Conservation (phyloP, 1,284 basidiomycete genomes). For the Cryptococcus sp. region DNA sequence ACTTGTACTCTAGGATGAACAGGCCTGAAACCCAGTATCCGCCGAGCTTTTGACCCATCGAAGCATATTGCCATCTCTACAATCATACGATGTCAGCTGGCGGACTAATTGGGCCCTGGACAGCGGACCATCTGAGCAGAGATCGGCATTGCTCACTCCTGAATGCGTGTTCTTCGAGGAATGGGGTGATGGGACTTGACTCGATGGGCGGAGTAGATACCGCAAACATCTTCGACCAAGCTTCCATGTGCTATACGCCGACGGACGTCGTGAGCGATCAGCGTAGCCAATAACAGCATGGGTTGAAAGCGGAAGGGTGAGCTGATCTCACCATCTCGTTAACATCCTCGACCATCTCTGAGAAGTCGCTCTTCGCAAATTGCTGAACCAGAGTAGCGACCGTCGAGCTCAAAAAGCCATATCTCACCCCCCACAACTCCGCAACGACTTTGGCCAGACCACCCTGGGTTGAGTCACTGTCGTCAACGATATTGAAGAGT, state of each 20-base stretch:
- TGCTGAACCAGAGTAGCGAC: constrained; percentile 60
- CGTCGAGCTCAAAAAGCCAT: constrained; percentile 77
- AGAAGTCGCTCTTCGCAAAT: constrained; percentile 57
- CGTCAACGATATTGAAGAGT: constrained; percentile 82
- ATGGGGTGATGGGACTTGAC: constrained; percentile 75
- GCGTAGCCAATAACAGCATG: too few relatives aligned
- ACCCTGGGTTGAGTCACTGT: constrained; percentile 72
- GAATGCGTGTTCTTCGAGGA: constrained; percentile 70
- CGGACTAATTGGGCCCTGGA: too few relatives aligned
- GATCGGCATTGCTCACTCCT: constrained; percentile 32
- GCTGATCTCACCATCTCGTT: constrained; percentile 64
- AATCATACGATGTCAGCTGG: background rate
- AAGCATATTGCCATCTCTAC: constrained; percentile 59
- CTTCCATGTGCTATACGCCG: constrained; percentile 63
- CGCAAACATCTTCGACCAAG: constrained; percentile 80
- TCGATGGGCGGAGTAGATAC: constrained; percentile 71
- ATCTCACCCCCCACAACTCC: constrained; percentile 76
- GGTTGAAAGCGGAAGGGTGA: background rate
- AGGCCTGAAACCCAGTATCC: constrained; percentile 68
- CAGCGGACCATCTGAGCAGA: background rate
- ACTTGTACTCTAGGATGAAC: constrained; percentile 58
- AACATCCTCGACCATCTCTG: constrained; percentile 78
- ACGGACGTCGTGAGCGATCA: background rate
- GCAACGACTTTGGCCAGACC: constrained; percentile 73
- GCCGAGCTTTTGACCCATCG: constrained; percentile 44